Conservation (phyloP, 1,284 basidiomycete species). For the Cutaneotrichosporon cyanovorans region DNA sequence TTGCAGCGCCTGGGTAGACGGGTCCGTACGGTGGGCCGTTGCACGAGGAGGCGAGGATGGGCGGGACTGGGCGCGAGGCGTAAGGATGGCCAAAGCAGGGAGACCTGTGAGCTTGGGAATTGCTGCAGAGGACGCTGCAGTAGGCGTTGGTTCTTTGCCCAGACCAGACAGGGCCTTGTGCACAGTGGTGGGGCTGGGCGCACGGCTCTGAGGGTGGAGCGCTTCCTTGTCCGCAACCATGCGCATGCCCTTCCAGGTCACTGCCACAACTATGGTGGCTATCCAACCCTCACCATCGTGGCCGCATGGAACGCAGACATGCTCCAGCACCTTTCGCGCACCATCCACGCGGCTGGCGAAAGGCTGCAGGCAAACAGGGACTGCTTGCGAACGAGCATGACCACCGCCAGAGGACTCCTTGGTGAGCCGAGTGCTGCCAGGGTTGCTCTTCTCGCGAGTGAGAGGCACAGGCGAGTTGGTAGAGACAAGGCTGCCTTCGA, state of each 20-base stretch:
- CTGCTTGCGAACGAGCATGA: slow-evolving; percentile 25
- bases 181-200: slow-evolving; percentile 38
- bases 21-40: slow-evolving; percentile 22
- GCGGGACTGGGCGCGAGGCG: slow-evolving; percentile 36
- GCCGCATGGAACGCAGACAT: slow-evolving; percentile 38
- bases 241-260: slow-evolving; percentile 46
- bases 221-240: slow-evolving; percentile 33
- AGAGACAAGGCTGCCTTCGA: slow-evolving; percentile 32
- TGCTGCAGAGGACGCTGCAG: slow-evolving; percentile 23
- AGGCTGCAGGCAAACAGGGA: slow-evolving; percentile 40
- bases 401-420: slow-evolving; percentile 36
- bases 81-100: slow-evolving; percentile 28
- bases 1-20: slow-evolving; percentile 37
- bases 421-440: slow-evolving; percentile 24
- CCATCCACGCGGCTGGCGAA: slow-evolving; percentile 44
- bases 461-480: slow-evolving; percentile 10
- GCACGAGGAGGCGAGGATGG: slow-evolving; percentile 39
- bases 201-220: slow-evolving; percentile 15
- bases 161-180: slow-evolving; percentile 34
- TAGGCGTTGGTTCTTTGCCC: slow-evolving; percentile 28
- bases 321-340: slow-evolving; percentile 39
- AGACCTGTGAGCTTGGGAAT: slow-evolving; percentile 30
- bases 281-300: slow-evolving; percentile 47
- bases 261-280: slow-evolving; percentile 43
- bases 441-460: slow-evolving; percentile 28